Percentiles rank a stretch among this genome's conserved stretches.
Evolutionary conservation across 78 protist species (phyloP).

Genomic region (Speleostelium caveatum): DNA sequence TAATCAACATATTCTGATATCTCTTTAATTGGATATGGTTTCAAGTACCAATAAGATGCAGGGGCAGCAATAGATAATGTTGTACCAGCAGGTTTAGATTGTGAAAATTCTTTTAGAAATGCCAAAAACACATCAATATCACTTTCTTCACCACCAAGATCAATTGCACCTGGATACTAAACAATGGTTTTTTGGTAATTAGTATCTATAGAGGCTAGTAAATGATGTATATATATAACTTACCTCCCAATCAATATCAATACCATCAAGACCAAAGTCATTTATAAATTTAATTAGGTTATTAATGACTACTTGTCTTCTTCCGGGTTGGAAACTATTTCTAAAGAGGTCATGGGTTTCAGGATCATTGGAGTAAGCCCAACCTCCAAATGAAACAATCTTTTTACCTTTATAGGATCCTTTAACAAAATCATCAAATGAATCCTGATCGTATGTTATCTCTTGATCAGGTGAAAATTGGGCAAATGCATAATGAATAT

Average conservation of each 20-base stretch:
- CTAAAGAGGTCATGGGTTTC: not conserved
- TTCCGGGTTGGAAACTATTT: not conserved
- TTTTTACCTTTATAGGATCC: not conserved
- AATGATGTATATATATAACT: too few relatives aligned
- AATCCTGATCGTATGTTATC: not conserved
- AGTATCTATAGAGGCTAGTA: not conserved
- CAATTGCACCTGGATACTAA: not conserved
- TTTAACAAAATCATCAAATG: too few relatives aligned
- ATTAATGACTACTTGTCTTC: not conserved
- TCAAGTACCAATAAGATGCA: not conserved
- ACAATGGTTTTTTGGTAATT: too few relatives aligned
- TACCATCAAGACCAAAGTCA: conserved; percentile 7
- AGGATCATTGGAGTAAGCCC: conserved; percentile 17
- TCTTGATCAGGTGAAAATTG: not conserved
- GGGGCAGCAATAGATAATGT: not conserved
- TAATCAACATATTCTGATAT: not conserved
- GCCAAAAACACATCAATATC: not conserved
- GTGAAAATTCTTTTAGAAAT: not conserved
- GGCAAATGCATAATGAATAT: not conserved
- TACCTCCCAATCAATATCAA: conserved; percentile 43
- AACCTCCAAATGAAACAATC: conserved; percentile 18
- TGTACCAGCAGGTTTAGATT: too few relatives aligned
- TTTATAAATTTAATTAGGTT: not conserved
- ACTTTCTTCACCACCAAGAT: not conserved
- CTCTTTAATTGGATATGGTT: not conserved